Percentiles rank a stretch among this genome's conserved stretches.
These are phyloP conservation scores for Avena insularis DNA, from an alignment of 176 grass and related monocot species.

Conservation along the genomic window DNA sequence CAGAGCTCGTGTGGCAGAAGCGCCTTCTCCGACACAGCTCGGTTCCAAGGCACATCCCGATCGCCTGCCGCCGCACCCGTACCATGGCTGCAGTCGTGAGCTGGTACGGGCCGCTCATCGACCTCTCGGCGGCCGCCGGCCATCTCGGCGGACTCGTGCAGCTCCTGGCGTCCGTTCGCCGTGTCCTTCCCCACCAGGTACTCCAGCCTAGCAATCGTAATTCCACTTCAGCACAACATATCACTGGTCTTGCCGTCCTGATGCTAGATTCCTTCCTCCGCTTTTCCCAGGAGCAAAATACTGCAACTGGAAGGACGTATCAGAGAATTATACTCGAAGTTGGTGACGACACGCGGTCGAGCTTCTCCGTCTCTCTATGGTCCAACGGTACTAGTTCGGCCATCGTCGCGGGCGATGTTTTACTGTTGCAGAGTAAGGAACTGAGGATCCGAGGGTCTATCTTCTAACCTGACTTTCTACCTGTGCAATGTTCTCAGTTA, in stretches of 20 bases:
- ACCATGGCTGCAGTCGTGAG: conserved; percentile 51
- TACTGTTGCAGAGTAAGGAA: conserved; percentile 66
- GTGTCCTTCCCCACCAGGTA: conserved; percentile 51
- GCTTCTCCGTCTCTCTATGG: conserved; percentile 59
- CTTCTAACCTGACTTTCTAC: neutral
- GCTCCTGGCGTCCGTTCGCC: conserved; percentile 54
- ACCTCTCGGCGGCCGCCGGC: conserved; percentile 59
- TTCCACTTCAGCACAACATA: neutral
- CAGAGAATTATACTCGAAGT: conserved; percentile 51
- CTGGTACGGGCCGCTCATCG: conserved; percentile 82
- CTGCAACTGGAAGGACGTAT: conserved; percentile 39
- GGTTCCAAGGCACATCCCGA: neutral
- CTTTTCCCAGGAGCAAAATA: conserved; percentile 48
- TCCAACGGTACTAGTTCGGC: conserved; percentile 40
- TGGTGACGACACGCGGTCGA: conserved; percentile 58
- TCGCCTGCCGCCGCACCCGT: neutral
- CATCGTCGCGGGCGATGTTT: conserved; percentile 50
- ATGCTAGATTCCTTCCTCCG: neutral
- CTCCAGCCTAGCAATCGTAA: neutral
- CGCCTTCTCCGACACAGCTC: neutral
- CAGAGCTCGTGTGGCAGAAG: neutral
- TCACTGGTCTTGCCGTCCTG: too few relatives aligned
- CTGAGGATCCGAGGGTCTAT: neutral
- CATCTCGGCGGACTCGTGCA: conserved; percentile 67
- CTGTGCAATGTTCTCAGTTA: neutral